Base-by-base conservation (phyloP, 2,329 filamentous ascomycete species). In the Colletotrichum tofieldiae region DNA sequence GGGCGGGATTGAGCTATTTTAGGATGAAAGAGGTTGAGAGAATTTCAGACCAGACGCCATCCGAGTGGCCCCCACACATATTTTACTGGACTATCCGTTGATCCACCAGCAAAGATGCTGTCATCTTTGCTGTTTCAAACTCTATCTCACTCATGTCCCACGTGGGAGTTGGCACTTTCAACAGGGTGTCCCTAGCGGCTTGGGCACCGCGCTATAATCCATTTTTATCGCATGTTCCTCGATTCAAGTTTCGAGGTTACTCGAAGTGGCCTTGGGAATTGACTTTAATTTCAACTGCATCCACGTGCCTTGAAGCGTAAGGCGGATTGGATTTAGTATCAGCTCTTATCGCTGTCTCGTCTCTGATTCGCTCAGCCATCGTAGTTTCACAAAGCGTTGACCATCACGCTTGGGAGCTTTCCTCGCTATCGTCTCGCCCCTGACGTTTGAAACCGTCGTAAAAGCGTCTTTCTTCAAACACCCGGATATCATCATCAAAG, bases 1-100 rank as follows among this genome's bases (percentile, higher is more conserved):
- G 70, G 43, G 41, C 45, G 35, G 16, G 35, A 49, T 26, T 65
- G 70, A 70, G 70, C 66, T 70, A 70, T 69, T 70, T 72, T 72
- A 60, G 60, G 26, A 64, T 49, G n/a, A 64, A 6, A 29, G 5
- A n/a, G 26, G 45, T 69, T 72, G 69, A 69, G 69, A 72, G 65
- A 72, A 64, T 72, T 72, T 72, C 1, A 43, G 55, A 47, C 29
- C 60, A 43, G 61, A 55, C 61, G 65, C 23, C 47, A 5, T 55
- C 45, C 35, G n/a, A 23, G 32, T 23, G 9, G 58, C 54, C 70
- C 70, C 59, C 60, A 55, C 52, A 54, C 20, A 5, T 52, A 32
- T 23, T 49, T n/a, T 62, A 37, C 32, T 41, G 37, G 37, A 45
- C 26, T 39, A 12, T 62, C 35, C 47, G 2, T 52, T 72, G 41